These are phyloP conservation scores for Exophiala xenobiotica DNA, from an alignment of 2,329 filamentous ascomycete species.

Conservation along the genomic window DNA sequence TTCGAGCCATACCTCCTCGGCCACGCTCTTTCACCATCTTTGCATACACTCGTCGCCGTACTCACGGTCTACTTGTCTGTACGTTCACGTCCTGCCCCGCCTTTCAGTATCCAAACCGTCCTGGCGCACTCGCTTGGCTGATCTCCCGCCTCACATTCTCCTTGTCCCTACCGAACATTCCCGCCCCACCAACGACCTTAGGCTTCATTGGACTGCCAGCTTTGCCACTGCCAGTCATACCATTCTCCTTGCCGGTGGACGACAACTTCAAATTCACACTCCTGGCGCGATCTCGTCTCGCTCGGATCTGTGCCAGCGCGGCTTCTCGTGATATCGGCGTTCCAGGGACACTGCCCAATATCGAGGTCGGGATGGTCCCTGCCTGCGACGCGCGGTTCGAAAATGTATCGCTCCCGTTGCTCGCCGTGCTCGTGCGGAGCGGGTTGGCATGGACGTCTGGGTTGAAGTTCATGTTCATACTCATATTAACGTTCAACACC, in stretches of 20 bases:
- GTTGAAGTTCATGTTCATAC: constrained; percentile 9
- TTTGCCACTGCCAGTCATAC: neutral
- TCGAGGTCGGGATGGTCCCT: constrained; percentile 7
- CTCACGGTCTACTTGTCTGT: neutral
- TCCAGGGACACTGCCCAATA: constrained; percentile 37
- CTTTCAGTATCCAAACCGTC: constrained; percentile 19
- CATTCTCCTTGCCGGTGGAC: constrained; percentile 5
- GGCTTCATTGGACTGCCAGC: constrained; percentile 19
- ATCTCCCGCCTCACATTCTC: constrained; percentile 21
- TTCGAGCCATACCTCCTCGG: too few relatives aligned
- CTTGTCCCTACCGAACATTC: constrained; percentile 13
- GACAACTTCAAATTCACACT: constrained; percentile 37
- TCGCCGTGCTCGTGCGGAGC: neutral
- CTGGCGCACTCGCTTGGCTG: constrained; percentile 25
- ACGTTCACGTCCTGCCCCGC: neutral
- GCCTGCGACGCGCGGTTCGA: constrained; percentile 4
- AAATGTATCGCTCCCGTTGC: constrained; percentile 1
- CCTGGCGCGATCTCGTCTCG: constrained; percentile 47
- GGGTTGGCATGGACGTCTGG: too few relatives aligned
- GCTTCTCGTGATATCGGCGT: constrained; percentile 49
- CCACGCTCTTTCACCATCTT: too few relatives aligned
- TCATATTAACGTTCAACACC: constrained; percentile 29
- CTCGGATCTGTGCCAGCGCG: constrained; percentile 50
- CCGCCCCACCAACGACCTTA: constrained; percentile 3
- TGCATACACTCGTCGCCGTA: neutral